Base-by-base conservation (phyloP, 2,329 filamentous ascomycete genomes). In the Sclerotinia minor region DNA sequence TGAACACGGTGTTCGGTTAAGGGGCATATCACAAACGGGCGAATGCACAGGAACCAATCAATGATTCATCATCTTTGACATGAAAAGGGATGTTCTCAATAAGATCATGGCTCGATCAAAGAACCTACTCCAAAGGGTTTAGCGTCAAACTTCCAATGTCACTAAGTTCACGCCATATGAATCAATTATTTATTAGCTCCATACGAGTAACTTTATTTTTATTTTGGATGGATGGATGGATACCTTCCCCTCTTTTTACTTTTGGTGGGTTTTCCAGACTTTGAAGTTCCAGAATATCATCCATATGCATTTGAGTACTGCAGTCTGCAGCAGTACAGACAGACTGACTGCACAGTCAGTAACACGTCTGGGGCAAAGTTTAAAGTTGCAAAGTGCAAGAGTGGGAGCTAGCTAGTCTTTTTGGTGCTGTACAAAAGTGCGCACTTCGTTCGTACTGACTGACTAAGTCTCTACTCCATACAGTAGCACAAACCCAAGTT, bases 1-100 rank as follows among this genome's bases (percentile, higher is more conserved):
- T 65, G 45, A 50, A 65, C 60, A 65, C 67, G 29, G 66, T 68
- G 60, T 68, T 57, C 59, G 60, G 50, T 58, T 52, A 65, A 59
- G 44, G 60, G 67, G 52, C 38, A 35, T 0, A 21, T 13, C 3
- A 44, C 0, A 32, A 38, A n/a, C n/a, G 11, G 5, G 1, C 21
- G 15, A 24, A 38, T 29, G 15, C 5, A 35, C 35, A 15, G 19
- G 7, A 4, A 32, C 29, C 29, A 57, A 38, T 57, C 53, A 38
- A 15, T 24, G 5, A 21, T 7, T 7, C 7, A 47, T 45, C 17
- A 47, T 47, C 44, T 47, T 8, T 13, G 53, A 55, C 32, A 21
- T 17, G 1, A 38, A 32, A 57, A 57, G 32, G 53, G 35, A 57
- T 57, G 53, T 57, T 57, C 53, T 57, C 32, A 41, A 41, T 57